Evolutionary conservation across 805 yeast species (phyloP).

Genomic region (Blastobotrys chiropterorum): DNA sequence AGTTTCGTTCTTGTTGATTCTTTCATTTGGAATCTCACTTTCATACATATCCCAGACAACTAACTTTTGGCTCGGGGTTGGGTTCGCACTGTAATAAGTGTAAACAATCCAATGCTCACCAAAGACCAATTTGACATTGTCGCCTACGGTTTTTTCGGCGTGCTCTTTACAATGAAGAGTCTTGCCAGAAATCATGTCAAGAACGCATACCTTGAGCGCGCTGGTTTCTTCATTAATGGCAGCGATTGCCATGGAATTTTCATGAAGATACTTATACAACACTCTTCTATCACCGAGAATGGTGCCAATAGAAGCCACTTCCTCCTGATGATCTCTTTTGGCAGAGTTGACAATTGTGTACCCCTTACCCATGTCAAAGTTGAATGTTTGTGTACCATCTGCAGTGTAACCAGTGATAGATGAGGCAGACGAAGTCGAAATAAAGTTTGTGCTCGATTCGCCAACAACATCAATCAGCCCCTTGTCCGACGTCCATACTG

Average conservation of each 20-base stretch:
- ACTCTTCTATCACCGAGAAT: conserved; percentile 66
- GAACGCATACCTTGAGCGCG: conserved; percentile 42
- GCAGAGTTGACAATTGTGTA: conserved; percentile 40
- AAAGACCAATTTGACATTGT: conserved; percentile 46
- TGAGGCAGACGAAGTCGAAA: conserved; percentile 10
- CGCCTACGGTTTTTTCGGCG: conserved; percentile 36
- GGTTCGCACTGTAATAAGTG: conserved; percentile 47
- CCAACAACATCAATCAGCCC: conserved; percentile 5
- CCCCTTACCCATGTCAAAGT: conserved; percentile 24
- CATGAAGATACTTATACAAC: conserved; percentile 76
- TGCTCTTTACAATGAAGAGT: conserved; percentile 42
- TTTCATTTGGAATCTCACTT: conserved; percentile 47
- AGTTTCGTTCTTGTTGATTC: conserved; percentile 24
- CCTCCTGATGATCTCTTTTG: conserved; percentile 35
- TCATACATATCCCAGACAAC: conserved; percentile 77
- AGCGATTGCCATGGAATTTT: conserved; percentile 54
- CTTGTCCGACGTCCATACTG: conserved; percentile 7
- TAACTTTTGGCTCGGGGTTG: conserved; percentile 48
- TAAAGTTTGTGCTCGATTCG: conserved; percentile 8
- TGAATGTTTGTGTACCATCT: conserved; percentile 35
- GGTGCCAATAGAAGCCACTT: conserved; percentile 57
- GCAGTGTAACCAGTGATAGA: conserved; percentile 16
- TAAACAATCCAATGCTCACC: conserved; percentile 85
- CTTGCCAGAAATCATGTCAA: conserved; percentile 69
- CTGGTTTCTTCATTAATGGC: conserved; percentile 31